Percentiles rank a stretch among this genome's conserved stretches.
Evolutionary conservation across 352 stramenopile genomes (phyloP).

Genomic region (Blastocystis sp.): DNA sequence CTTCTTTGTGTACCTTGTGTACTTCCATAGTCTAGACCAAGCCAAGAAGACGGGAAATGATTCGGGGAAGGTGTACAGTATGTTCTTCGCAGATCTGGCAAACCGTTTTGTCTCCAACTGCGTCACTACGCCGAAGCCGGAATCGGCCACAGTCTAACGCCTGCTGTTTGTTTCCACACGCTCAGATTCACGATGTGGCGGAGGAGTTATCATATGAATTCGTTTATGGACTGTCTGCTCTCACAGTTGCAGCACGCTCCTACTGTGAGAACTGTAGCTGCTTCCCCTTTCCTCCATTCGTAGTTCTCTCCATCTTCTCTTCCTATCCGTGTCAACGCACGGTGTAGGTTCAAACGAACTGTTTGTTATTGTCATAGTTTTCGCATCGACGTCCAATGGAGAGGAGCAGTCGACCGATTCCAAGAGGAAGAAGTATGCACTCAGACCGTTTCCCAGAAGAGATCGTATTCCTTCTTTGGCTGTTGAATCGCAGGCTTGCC

Average conservation of each 20-base stretch:
- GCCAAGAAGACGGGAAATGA: neutral
- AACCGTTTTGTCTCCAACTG: conserved; percentile 26
- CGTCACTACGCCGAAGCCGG: conserved; percentile 28
- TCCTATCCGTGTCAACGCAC: neutral
- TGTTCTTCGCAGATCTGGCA: conserved; percentile 44
- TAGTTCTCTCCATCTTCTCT: neutral
- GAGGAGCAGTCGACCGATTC: neutral
- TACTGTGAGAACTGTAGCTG: neutral
- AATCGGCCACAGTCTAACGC: conserved; percentile 49
- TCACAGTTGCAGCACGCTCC: neutral
- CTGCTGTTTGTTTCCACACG: neutral
- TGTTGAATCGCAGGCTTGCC: neutral
- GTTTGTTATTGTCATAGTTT: neutral
- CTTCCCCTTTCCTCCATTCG: too few species aligned
- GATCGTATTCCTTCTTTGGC: neutral
- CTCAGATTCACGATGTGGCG: neutral
- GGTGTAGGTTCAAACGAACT: neutral
- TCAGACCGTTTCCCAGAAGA: neutral
- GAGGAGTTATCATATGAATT: neutral
- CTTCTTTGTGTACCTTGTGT: conserved; percentile 9
- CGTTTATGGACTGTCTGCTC: neutral
- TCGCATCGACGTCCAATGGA: neutral
- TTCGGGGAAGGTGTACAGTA: neutral
- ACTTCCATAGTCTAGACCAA: neutral
- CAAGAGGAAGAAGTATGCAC: neutral